Conservation (phyloP, 1,284 basidiomycete species). For the Tilletia caries region DNA sequence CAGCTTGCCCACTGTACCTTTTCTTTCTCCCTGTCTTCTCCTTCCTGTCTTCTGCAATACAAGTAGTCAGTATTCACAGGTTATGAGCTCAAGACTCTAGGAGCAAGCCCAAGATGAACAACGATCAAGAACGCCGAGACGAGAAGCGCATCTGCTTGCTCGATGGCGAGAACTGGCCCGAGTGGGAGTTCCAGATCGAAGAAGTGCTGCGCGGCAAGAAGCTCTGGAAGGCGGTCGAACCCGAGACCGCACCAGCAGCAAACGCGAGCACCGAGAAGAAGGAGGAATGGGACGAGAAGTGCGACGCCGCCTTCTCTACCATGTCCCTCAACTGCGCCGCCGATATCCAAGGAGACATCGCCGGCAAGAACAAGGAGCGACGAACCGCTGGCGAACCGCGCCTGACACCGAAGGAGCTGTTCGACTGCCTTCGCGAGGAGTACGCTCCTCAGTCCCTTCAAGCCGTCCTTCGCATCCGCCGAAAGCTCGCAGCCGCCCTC, state of each 20-base stretch:
- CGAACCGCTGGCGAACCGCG: neutral
- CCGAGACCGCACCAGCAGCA: constrained; percentile 7
- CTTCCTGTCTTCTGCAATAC: neutral
- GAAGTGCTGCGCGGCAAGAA: constrained; percentile 5
- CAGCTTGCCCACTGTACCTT: neutral
- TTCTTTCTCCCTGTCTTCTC: neutral
- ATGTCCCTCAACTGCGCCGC: neutral
- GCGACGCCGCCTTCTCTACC: neutral
- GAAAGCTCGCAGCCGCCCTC: neutral
- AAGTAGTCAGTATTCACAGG: constrained; percentile 4
- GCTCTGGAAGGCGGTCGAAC: constrained; percentile 3
- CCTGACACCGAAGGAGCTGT: constrained; percentile 4
- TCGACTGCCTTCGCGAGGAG: neutral
- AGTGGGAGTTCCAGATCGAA: constrained; percentile 2
- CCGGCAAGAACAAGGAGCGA: constrained; percentile 7
- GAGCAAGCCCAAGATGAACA: neutral
- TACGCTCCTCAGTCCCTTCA: constrained; percentile 2
- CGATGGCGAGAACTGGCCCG: neutral
- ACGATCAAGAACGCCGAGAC: neutral
- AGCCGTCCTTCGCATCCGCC: neutral
- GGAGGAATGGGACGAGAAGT: neutral
- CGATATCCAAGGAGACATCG: neutral
- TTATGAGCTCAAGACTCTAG: constrained; percentile 5
- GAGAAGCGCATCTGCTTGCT: constrained; percentile 3
- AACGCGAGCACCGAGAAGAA: neutral